These are phyloP conservation scores for Neurospora cerealis DNA, from an alignment of 495 filamentous ascomycete species.

Conservation along the genomic window DNA sequence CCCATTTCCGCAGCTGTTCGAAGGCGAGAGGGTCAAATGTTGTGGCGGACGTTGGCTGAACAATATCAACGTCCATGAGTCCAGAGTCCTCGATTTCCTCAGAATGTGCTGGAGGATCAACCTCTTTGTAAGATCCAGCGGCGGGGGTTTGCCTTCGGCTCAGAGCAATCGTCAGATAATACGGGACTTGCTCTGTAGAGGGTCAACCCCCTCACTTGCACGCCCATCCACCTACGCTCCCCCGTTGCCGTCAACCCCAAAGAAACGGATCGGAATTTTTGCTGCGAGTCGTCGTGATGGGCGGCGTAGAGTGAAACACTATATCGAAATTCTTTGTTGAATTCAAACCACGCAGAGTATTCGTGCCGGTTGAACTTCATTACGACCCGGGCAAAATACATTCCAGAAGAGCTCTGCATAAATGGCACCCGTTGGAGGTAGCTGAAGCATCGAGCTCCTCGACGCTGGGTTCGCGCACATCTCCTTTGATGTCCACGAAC, in stretches of 20 bases:
- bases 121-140: not conserved
- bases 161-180: not conserved
- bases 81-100: not conserved
- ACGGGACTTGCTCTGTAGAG: not conserved
- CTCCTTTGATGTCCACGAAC: not conserved
- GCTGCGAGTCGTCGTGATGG: not conserved
- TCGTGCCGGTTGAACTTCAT: not conserved
- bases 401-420: not conserved
- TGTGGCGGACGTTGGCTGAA: not conserved
- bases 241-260: not conserved
- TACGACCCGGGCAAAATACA: not conserved
- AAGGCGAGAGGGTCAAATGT: not conserved
- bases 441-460: not conserved
- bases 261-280: not conserved
- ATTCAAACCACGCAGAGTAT: not conserved
- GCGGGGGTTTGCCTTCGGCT: not conserved
- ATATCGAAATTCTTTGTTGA: not conserved
- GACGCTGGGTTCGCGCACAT: not conserved
- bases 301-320: not conserved
- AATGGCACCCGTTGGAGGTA: not conserved
- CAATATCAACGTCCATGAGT: not conserved
- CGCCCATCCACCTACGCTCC: not conserved
- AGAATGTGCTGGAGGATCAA: not conserved
- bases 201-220: not conserved
- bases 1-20: not conserved